These are phyloP conservation scores for Raffaelea albimanens DNA, from an alignment of 2,329 filamentous ascomycete genomes.

Conservation along the genomic window DNA sequence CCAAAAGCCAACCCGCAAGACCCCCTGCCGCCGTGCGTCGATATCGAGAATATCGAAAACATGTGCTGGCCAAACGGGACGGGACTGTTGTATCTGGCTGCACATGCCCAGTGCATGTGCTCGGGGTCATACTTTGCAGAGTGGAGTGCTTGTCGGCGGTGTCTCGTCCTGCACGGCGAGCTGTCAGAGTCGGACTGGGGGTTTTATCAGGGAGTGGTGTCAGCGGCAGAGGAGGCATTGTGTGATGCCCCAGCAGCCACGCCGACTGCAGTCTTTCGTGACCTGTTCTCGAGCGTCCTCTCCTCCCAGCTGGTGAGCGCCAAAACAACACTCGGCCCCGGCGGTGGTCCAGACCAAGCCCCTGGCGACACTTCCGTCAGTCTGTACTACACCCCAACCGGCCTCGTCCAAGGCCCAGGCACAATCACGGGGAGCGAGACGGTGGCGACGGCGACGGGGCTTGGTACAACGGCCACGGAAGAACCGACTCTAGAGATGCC, in stretches of 20 bases:
- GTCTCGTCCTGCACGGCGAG: conserved; percentile 28
- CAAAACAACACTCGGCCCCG: too few relatives aligned
- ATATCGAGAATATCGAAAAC: conserved; percentile 23
- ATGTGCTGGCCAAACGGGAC: conserved; percentile 24
- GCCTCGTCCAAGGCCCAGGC: conserved; percentile 19
- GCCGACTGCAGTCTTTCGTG: conserved; percentile 25
- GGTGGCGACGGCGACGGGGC: conserved; percentile 21
- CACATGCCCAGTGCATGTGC: conserved; percentile 28
- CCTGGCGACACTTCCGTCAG: conserved; percentile 27
- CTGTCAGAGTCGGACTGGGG: conserved; percentile 22
- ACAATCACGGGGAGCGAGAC: conserved; percentile 30
- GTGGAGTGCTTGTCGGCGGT: conserved; percentile 30
- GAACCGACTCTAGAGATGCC: background rate
- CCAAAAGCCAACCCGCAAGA: conserved; percentile 11
- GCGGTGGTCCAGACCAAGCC: conserved; percentile 8
- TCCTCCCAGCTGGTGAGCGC: conserved; percentile 14
- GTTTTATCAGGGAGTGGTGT: conserved; percentile 24
- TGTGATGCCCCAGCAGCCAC: conserved; percentile 19
- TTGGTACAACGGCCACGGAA: conserved; percentile 8
- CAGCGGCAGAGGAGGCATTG: conserved; percentile 22
- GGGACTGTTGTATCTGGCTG: conserved; percentile 15
- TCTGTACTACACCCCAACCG: conserved; percentile 27
- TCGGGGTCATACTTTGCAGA: conserved; percentile 30
- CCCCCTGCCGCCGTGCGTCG: conserved; percentile 22
- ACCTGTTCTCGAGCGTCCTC: conserved; percentile 23